Evolutionary conservation across 78 protist species (phyloP).

Genomic region (Dictyostelium intermedium): DNA sequence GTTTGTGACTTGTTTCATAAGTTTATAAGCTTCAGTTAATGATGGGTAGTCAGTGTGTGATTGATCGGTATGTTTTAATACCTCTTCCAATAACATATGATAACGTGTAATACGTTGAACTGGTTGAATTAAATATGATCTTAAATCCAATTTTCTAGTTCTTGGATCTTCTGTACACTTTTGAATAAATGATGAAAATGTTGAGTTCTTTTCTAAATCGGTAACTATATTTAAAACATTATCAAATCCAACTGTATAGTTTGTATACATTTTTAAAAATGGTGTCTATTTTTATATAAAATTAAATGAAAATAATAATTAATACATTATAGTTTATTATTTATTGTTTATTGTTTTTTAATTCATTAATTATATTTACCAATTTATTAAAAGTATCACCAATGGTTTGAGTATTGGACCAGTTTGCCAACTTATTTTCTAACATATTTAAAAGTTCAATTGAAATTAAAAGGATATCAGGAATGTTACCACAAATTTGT

Average conservation of each 20-base stretch:
- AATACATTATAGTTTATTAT: too few relatives aligned
- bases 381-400: conserved; percentile 43
- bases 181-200: conserved; percentile 36
- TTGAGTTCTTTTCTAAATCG: conserved; percentile 64
- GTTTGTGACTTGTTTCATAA: conserved; percentile 60
- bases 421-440: conserved; percentile 29
- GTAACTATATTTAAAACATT: conserved; percentile 6
- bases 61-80: conserved; percentile 73
- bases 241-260: conserved; percentile 74
- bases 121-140: conserved; percentile 80
- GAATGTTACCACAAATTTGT: conserved; percentile 24
- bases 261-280: conserved; percentile 74
- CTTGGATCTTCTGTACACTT: conserved; percentile 73
- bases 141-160: conserved; percentile 66
- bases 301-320: too few relatives aligned
- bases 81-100: conserved; percentile 78
- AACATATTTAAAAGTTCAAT: conserved; percentile 33
- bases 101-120: conserved; percentile 82
- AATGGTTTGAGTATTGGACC: conserved; percentile 57
- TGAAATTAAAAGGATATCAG: conserved; percentile 37
- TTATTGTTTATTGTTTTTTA: too few relatives aligned
- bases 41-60: conserved; percentile 48
- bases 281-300: background rate
- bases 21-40: background rate
- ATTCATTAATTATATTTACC: conserved; percentile 15